Conservation (phyloP, 371 early-diverging fungal genomes). For the Rhizopus stolonifer region DNA sequence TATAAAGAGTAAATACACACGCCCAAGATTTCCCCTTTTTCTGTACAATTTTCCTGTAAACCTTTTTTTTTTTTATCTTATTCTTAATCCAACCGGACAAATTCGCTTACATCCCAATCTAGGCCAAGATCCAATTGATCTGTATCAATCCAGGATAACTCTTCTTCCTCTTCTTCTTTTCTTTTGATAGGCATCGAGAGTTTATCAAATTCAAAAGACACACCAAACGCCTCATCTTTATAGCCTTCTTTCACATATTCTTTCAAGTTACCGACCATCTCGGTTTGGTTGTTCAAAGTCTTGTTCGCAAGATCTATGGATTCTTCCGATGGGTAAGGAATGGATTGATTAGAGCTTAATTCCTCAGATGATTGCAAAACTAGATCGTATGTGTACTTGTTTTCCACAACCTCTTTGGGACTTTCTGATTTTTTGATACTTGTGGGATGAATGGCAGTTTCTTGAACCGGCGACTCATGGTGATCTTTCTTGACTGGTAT, state of each 20-base stretch:
- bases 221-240: conserved; percentile 39
- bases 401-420: too few relatives aligned
- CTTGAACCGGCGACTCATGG: conserved; percentile 4
- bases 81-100: too few relatives aligned
- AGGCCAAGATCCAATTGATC: conserved; percentile 10
- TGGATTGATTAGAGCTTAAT: too few relatives aligned
- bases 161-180: neutral
- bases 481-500: conserved; percentile 13
- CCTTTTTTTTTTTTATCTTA: too few relatives aligned
- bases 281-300: too few relatives aligned
- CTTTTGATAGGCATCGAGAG: neutral
- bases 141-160: neutral
- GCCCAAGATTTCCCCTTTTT: too few relatives aligned
- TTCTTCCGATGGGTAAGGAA: conserved; percentile 13
- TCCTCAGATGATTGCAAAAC: too few relatives aligned
- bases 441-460: too few relatives aligned
- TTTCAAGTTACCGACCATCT: neutral
- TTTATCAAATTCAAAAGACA: conserved; percentile 11
- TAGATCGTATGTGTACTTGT: too few relatives aligned
- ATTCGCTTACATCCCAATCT: conserved; percentile 35
- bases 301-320: neutral
- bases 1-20: too few relatives aligned
- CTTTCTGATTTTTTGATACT: too few relatives aligned
- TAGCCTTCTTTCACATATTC: conserved; percentile 36
- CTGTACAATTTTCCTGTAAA: too few relatives aligned